These are phyloP conservation scores for Galerina marginata DNA, from an alignment of 768 basidiomycete genomes.

Conservation along the genomic window DNA sequence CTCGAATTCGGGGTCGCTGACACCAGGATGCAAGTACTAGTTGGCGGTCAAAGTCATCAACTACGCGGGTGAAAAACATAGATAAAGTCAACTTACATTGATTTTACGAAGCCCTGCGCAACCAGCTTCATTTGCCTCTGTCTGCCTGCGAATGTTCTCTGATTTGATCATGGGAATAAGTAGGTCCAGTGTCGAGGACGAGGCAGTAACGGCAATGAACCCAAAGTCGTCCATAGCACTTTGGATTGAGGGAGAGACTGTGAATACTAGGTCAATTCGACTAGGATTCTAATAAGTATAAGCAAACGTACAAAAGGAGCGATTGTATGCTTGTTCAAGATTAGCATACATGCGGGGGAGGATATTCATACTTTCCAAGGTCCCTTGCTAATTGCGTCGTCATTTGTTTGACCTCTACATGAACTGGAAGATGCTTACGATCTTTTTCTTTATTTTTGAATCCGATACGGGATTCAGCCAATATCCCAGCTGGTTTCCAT, in stretches of 20 bases:
- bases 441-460: too few relatives aligned
- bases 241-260: not conserved
- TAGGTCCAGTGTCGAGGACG: constrained; percentile 1
- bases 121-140: not conserved
- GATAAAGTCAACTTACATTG: not conserved
- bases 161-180: constrained; percentile 3
- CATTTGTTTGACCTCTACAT: too few relatives aligned
- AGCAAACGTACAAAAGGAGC: too few relatives aligned
- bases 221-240: not conserved
- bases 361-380: too few relatives aligned
- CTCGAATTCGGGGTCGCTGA: constrained; percentile 20
- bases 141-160: not conserved
- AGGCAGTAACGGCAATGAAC: not conserved
- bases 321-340: too few relatives aligned
- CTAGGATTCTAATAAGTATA: too few relatives aligned
- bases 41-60: not conserved
- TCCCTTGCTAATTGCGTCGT: too few relatives aligned
- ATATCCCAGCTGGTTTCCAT: too few relatives aligned
- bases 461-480: too few relatives aligned
- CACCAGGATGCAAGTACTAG: constrained; percentile 19
- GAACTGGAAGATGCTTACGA: too few relatives aligned
- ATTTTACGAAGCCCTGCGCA: not conserved
- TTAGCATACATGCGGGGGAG: too few relatives aligned
- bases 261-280: too few relatives aligned
- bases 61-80: not conserved